Percentiles rank a stretch among this genome's conserved stretches.
phyloP scores from a whole-genome alignment of 345 rosid genomes.

The Linum lewisii region DNA sequence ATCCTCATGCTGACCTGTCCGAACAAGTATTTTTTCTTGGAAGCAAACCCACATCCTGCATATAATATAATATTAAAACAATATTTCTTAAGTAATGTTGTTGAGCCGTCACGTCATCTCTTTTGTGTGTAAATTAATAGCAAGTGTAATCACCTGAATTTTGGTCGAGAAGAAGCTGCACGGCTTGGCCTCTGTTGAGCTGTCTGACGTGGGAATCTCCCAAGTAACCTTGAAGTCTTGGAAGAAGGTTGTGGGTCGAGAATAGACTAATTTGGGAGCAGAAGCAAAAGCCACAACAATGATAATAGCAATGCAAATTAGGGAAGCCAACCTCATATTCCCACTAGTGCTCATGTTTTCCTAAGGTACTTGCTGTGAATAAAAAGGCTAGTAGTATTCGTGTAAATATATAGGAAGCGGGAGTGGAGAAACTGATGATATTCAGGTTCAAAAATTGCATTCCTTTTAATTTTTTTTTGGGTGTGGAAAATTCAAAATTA shows the following conservation, averaged over 20 bases:
- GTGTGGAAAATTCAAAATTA: too few relatives aligned
- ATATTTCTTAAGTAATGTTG: too few relatives aligned
- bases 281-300: constrained; percentile 19
- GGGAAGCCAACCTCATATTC: constrained; percentile 6
- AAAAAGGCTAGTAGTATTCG: too few relatives aligned
- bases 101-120: too few relatives aligned
- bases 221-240: constrained; percentile 62
- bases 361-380: too few relatives aligned
- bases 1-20: constrained; percentile 89
- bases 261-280: constrained; percentile 22
- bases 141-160: constrained; percentile 42
- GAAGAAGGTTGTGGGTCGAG: constrained; percentile 50
- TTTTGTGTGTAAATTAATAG: too few relatives aligned
- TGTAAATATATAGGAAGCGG: constrained; percentile 14
- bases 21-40: constrained; percentile 59
- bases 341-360: neutral
- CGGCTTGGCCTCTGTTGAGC: constrained; percentile 62
- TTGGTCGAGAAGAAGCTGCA: constrained; percentile 73
- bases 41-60: constrained; percentile 87
- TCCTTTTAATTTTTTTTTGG: neutral
- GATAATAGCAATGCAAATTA: neutral
- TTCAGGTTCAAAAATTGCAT: neutral
- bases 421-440: neutral
- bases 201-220: constrained; percentile 60
- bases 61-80: too few relatives aligned